phyloP scores from a whole-genome alignment of 1,284 basidiomycete species.

The Trametes versicolor region DNA sequence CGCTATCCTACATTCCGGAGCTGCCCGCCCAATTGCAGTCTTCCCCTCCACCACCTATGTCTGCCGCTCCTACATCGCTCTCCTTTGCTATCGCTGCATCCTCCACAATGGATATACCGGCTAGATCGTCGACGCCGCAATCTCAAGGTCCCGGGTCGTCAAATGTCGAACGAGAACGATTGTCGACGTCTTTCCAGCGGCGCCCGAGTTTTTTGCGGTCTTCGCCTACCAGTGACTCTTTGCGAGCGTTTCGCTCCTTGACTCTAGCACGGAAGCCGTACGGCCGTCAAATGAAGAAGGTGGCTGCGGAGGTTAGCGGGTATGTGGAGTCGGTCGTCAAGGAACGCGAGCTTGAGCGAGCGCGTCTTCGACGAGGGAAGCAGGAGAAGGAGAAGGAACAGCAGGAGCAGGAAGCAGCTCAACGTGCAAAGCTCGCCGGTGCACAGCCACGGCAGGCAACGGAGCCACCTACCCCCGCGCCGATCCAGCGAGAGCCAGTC shows the following conservation, averaged over 20 bases:
- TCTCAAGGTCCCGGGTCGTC: constrained; percentile 7
- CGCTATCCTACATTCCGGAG: constrained; percentile 66
- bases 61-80: constrained; percentile 28
- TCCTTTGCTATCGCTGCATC: constrained; percentile 22
- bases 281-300: constrained; percentile 50
- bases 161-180: constrained; percentile 24
- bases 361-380: constrained; percentile 63
- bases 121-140: constrained; percentile 34
- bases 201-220: constrained; percentile 36
- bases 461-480: not conserved
- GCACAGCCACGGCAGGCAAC: not conserved
- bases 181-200: constrained; percentile 34
- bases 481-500: not conserved
- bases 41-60: constrained; percentile 56
- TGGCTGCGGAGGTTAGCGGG: constrained; percentile 65
- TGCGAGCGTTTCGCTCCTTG: constrained; percentile 48
- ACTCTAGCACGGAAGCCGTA: constrained; percentile 37
- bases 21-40: constrained; percentile 72
- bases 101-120: constrained; percentile 32
- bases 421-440: constrained; percentile 24
- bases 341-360: constrained; percentile 77
- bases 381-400: constrained; percentile 52
- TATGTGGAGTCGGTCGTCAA: constrained; percentile 78
- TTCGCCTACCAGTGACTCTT: constrained; percentile 47
- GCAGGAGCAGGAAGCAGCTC: constrained; percentile 36